Evolutionary conservation across 2,329 filamentous ascomycete genomes (phyloP), one percentile per base, ranked within the genome.

Genomic region (Aureobasidium sp.): DNA sequence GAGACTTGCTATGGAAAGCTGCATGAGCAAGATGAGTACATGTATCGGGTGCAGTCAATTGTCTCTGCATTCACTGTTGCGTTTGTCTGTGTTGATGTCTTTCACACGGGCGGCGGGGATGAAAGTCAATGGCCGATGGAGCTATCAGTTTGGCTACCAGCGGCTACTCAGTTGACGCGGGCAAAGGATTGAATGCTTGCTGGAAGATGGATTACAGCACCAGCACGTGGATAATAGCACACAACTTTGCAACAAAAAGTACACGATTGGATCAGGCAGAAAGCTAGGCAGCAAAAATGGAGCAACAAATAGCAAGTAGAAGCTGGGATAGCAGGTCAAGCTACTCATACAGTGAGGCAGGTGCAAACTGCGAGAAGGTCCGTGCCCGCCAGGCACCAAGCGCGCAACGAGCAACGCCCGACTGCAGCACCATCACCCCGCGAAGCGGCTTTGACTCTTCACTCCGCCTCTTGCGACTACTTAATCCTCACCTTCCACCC

Each of bases 311-410:
- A 52, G 49, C 34, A 52, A 48, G 15, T 27, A 31, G 11, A 5
- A 17, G 9, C 15, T 31, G 7, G 2, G 17, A 48, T 48, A 17
- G 25, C 2, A 25, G 17, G 9, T 44, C 5, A 45, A 27, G 42
- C 22, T 25, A 25, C 22, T 25, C 22, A 45, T 22, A 25, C 25
- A 25, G 27, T 57, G 53, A 57, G 25, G 53, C 53, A 57, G 53
- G 41, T 25, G 53, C 53, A 57, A 56, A 57, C 53, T 36, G 41
- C 53, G 39, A n/a, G 14, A 45, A 57, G 25, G 53, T 34, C 53
- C 15, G 53, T 57, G 53, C 53, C 53, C 53, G 41, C 39, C 53
- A 57, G 53, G 53, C 53, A 42, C 52, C 52, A 44, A 44, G 12
- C 22, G 37, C 39, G 52, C 39, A 39, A 34, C 37, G n/a, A n/a